phyloP scores from a whole-genome alignment of 306 rosid genomes.

The Rubus parviflorus region DNA sequence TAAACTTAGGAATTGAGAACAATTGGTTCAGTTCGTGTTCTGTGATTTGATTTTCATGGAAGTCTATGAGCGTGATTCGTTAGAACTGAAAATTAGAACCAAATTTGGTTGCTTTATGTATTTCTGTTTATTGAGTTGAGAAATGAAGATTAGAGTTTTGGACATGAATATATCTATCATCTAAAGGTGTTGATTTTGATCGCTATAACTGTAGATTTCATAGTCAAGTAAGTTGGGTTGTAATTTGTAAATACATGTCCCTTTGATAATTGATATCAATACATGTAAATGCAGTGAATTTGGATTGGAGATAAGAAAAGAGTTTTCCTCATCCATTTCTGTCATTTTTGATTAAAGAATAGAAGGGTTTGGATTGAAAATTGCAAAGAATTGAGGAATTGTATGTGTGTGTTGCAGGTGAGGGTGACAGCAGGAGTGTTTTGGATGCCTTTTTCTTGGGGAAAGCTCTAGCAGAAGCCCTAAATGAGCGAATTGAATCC shows the following conservation, averaged over 20 bases:
- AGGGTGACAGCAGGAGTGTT: slow-evolving; percentile 66
- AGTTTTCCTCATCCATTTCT: neutral
- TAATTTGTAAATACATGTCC: no score
- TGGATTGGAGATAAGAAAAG: neutral
- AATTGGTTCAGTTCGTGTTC: neutral
- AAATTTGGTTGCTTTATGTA: neutral
- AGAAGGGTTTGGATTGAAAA: neutral
- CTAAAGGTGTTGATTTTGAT: no score
- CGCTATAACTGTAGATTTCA: neutral
- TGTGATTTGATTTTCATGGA: neutral
- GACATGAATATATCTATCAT: no score
- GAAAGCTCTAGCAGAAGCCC: slow-evolving; percentile 87
- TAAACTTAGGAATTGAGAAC: neutral
- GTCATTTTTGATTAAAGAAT: neutral
- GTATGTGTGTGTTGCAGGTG: slow-evolving; percentile 49
- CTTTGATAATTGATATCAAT: no score
- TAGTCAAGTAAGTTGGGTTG: neutral
- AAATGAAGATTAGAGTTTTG: neutral
- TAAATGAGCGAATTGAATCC: slow-evolving; percentile 89
- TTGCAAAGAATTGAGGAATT: slow-evolving; percentile 9
- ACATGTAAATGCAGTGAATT: neutral
- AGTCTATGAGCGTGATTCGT: neutral
- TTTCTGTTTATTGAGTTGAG: neutral
- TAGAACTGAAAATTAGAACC: neutral
- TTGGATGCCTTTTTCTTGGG: slow-evolving; percentile 96